Conservation (phyloP, 768 basidiomycete species). For the Flagelloscypha sp. region DNA sequence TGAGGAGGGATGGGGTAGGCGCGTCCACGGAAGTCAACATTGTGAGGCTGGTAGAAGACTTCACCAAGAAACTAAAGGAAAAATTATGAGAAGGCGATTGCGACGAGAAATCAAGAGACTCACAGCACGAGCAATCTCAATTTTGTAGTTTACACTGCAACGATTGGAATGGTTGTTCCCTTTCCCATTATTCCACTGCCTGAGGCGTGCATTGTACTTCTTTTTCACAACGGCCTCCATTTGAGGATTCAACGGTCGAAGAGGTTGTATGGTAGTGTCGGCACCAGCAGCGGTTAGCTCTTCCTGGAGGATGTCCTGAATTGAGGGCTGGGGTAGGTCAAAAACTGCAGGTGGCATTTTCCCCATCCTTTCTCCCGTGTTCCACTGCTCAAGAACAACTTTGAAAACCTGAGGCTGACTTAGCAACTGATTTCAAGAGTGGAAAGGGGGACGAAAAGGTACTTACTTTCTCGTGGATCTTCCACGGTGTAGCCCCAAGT, state of each 20-base stretch:
- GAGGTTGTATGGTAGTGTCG: no score
- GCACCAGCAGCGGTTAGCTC: no score
- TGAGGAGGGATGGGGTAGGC: slow-evolving; percentile 96
- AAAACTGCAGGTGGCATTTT: slow-evolving; percentile 75
- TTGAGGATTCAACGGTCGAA: slow-evolving; percentile 27
- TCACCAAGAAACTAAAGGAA: slow-evolving; percentile 70
- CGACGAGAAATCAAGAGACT: slow-evolving; percentile 19
- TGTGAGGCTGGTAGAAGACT: slow-evolving; percentile 87
- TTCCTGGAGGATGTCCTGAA: no score
- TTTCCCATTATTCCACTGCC: slow-evolving; percentile 46
- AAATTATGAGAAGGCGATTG: slow-evolving; percentile 4
- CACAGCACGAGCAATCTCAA: slow-evolving; percentile 91
- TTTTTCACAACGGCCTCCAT: slow-evolving; percentile 48
- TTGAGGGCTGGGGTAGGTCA: slow-evolving; percentile 57
- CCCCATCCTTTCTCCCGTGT: slow-evolving; percentile 69
- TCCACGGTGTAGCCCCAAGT: slow-evolving; percentile 85
- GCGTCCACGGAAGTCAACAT: slow-evolving; percentile 94
- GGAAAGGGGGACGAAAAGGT: slow-evolving; percentile 39
- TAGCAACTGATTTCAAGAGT: not conserved
- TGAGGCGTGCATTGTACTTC: slow-evolving; percentile 48
- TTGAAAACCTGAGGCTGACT: slow-evolving; percentile 66
- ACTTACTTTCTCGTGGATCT: slow-evolving; percentile 73
- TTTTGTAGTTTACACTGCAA: slow-evolving; percentile 91
- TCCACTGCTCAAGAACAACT: slow-evolving; percentile 76
- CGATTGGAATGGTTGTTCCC: slow-evolving; percentile 85